Conservation (phyloP, 1,139 yeast genomes). For the Casaregolazyma suthepensis region DNA sequence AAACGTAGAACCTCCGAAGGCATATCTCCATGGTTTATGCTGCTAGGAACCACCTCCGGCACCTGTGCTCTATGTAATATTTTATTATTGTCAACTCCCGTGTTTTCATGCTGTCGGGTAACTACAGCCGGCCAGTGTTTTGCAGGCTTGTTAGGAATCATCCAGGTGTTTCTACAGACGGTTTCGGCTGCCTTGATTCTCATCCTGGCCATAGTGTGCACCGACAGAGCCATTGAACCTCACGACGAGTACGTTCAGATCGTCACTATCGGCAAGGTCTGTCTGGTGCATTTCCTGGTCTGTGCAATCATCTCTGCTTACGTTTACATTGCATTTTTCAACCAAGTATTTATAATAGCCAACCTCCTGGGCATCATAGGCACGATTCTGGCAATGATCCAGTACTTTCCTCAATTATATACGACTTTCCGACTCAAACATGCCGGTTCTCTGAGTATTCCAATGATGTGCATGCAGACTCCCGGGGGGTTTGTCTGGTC, state of each 20-base stretch:
- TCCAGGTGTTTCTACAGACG: constrained; percentile 67
- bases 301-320: constrained; percentile 23
- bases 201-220: constrained; percentile 19
- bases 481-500: constrained; percentile 88
- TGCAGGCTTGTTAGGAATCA: constrained; percentile 60
- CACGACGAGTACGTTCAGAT: constrained; percentile 23
- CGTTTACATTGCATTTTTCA: constrained; percentile 17
- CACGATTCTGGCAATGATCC: constrained; percentile 50
- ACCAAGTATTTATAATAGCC: constrained; percentile 38
- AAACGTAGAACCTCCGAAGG: constrained; percentile 68
- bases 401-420: constrained; percentile 73
- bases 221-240: constrained; percentile 17
- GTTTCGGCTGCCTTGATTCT: constrained; percentile 54
- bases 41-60: constrained; percentile 70
- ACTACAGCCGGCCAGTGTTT: constrained; percentile 50
- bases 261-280: constrained; percentile 19
- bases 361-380: constrained; percentile 58
- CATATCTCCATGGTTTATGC: constrained; percentile 62
- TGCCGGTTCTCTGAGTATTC: constrained; percentile 73
- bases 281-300: constrained; percentile 22
- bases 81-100: constrained; percentile 45
- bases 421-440: constrained; percentile 67
- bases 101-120: constrained; percentile 34
- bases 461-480: constrained; percentile 82
- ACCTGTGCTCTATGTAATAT: constrained; percentile 66